Evolutionary conservation across 306 rosid species (phyloP), one percentile per base, ranked within the genome.

Genomic region (Prosopis cineraria): DNA sequence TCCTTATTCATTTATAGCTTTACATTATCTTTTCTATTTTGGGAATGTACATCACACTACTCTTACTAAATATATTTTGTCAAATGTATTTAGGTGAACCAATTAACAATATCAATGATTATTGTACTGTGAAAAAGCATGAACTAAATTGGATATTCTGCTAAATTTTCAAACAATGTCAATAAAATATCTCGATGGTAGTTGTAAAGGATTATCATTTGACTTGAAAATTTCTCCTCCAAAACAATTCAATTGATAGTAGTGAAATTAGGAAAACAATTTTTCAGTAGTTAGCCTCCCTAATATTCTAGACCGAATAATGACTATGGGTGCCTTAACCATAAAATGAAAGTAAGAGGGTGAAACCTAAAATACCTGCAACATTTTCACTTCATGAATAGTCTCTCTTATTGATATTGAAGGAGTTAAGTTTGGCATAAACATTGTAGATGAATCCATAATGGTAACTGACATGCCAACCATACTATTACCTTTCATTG

Each of bases 301-400:
- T 10, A 55, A 52, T 52, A 22, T 53, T 9, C 30, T 53, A 9
- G 60, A 25, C 17, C 16, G 5, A 25, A 56, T 25, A 1, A 56
- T 56, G 64, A 56, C 19, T 34, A 25, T 56, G 64, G 7, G 7
- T 24, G 64, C 25, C n/a, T 24, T 4, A n/a, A 19, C 59, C 27
- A 8, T 8, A n/a, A 52, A 53, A 24, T 4, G n/a, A 16, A 20
- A 47, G 55, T 22, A 2, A 30, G 68, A 27, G 69, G 14, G 14
- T 7, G 43, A 22, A 66, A 66, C 22, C 30, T 3, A 22, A 30
- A 81, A 44, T 80, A 90, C 96, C 93, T 93, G 98, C 40, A 93
- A 94, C 90, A 93, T 81, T 88, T 91, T 93, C 29, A 90, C 96
- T 85, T 93, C 94, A 66, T 91, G 96, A 81, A 93, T 93, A 79